Evolutionary conservation across 768 basidiomycete species (phyloP).

Genomic region (Tulasnella sp.): DNA sequence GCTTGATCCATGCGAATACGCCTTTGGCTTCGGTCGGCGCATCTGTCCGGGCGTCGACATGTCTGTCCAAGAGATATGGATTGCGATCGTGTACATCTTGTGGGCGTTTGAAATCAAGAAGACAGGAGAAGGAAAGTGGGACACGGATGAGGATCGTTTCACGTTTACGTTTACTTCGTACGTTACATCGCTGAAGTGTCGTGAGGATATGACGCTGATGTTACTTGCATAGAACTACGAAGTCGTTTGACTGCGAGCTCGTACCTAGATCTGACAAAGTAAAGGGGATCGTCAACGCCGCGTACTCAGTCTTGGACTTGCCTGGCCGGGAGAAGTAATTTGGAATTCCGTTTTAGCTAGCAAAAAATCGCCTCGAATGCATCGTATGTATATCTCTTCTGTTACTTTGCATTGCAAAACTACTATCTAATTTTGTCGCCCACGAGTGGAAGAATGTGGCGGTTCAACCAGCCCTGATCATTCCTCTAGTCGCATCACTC

Average conservation of each 20-base stretch:
- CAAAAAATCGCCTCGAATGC: too few species aligned
- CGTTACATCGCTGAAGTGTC: neutral
- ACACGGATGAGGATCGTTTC: neutral
- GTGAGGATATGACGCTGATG: neutral
- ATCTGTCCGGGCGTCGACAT: conserved; percentile 1
- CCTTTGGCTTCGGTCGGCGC: conserved; percentile 1
- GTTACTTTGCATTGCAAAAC: too few species aligned
- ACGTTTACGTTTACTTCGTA: neutral
- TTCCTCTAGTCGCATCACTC: too few species aligned
- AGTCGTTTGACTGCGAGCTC: neutral
- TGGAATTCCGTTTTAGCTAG: too few species aligned
- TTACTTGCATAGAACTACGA: neutral
- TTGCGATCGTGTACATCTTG: neutral
- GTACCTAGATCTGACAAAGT: neutral
- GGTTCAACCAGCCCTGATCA: too few species aligned
- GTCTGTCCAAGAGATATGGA: neutral
- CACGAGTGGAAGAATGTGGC: too few species aligned
- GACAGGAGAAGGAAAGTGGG: neutral
- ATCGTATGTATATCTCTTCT: too few species aligned
- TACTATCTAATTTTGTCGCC: too few species aligned
- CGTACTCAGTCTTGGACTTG: too few species aligned
- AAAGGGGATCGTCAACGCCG: neutral
- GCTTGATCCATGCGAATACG: neutral
- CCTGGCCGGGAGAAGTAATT: too few species aligned
- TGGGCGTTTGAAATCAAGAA: neutral